Evolutionary conservation across 78 protist genomes (phyloP).

Genomic region (Bodo saltans): DNA sequence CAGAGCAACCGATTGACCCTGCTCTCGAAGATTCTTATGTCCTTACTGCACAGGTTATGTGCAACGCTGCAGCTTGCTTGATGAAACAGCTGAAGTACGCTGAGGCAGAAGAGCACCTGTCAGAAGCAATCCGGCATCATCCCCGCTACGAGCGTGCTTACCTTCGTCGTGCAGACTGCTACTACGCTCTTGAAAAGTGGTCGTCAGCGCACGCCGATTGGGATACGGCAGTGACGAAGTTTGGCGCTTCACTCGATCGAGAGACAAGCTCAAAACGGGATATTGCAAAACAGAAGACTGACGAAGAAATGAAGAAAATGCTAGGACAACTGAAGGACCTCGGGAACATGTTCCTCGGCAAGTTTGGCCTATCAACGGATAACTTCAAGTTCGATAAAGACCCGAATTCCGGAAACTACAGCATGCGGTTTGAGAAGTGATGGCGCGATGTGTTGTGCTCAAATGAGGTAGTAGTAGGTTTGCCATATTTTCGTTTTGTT

Average conservation of each 20-base stretch:
- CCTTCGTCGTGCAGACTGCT: not conserved
- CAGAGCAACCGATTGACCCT: too few relatives aligned
- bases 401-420: constrained; percentile 70
- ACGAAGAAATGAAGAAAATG: constrained; percentile 29
- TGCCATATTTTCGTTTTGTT: too few relatives aligned
- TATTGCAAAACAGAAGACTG: not conserved
- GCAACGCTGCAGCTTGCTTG: not conserved
- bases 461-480: too few relatives aligned
- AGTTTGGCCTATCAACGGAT: constrained; percentile 78
- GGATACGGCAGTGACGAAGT: not conserved
- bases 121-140: not conserved
- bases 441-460: too few relatives aligned
- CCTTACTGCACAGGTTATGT: not conserved
- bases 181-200: not conserved
- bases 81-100: not conserved
- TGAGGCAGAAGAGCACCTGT: not conserved
- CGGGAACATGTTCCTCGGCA: constrained; percentile 77
- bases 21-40: too few relatives aligned
- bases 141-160: not conserved
- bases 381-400: constrained; percentile 84
- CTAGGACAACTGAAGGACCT: constrained; percentile 75
- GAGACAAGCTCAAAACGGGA: not conserved
- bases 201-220: not conserved
- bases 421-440: too few relatives aligned
- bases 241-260: not conserved